A percentile compares a stretch with the other conserved stretches of the same genome.
These are phyloP conservation scores for Geotrichum fermentans DNA, from an alignment of 1,139 yeast genomes.

Conservation along the genomic window DNA sequence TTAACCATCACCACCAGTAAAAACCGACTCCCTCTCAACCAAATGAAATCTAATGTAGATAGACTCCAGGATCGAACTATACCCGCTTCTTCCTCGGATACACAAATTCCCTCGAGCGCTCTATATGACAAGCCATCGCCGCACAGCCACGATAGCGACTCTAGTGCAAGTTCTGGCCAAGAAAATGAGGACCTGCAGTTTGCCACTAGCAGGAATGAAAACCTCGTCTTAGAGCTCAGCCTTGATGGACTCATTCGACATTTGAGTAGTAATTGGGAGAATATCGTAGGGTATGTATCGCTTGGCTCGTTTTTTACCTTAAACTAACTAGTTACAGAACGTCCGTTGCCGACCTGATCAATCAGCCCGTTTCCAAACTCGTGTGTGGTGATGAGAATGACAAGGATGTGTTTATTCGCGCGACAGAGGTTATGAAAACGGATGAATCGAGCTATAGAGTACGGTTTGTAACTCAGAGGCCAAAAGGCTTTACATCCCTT, in stretches of 20 bases:
- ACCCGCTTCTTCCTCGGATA: background rate
- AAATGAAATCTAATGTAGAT: background rate
- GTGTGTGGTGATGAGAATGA: constrained; percentile 67
- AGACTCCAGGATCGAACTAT: background rate
- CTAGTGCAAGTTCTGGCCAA: constrained; percentile 9
- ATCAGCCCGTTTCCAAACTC: constrained; percentile 57
- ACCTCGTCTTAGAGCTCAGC: constrained; percentile 82
- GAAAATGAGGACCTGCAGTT: constrained; percentile 33
- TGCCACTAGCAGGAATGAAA: constrained; percentile 66
- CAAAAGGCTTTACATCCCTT: background rate
- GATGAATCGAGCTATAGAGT: constrained; percentile 79
- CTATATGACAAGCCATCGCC: constrained; percentile 4
- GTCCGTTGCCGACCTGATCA: constrained; percentile 48
- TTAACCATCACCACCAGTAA: background rate
- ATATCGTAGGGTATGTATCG: constrained; percentile 45
- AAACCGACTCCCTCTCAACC: background rate
- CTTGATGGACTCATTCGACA: constrained; percentile 73
- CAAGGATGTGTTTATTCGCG: constrained; percentile 61
- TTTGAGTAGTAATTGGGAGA: constrained; percentile 71
- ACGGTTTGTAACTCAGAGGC: constrained; percentile 44
- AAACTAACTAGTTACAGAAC: constrained; percentile 47
- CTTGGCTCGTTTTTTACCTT: constrained; percentile 1
- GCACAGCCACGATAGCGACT: constrained; percentile 4
- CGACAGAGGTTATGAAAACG: constrained; percentile 62
- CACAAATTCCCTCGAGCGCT: background rate